phyloP scores from a whole-genome alignment of 192 early-diverging fungal species.

The Anaeromyces robustus region DNA sequence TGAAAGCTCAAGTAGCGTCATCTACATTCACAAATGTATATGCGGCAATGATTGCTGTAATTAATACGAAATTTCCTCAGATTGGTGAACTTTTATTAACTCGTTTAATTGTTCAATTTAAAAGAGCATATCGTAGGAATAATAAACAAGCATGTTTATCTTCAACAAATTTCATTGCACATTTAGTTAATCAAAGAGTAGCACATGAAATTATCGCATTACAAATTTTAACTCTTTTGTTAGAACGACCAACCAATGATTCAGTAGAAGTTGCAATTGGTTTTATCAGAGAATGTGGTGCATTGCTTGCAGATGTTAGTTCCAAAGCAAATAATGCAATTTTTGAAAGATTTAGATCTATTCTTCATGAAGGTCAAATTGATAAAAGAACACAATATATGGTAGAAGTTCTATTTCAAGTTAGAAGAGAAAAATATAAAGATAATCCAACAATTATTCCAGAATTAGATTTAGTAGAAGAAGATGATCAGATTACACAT shows the following conservation, averaged over 20 bases:
- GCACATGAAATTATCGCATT: constrained; percentile 78
- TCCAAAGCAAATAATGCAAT: constrained; percentile 63
- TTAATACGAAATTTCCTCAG: constrained; percentile 87
- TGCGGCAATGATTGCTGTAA: constrained; percentile 67
- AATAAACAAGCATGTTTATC: constrained; percentile 83
- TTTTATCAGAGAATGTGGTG: constrained; percentile 78
- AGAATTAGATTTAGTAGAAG: constrained; percentile 81
- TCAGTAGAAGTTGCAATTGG: constrained; percentile 92
- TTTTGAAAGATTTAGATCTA: constrained; percentile 81
- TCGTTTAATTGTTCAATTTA: constrained; percentile 74
- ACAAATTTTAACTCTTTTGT: constrained; percentile 63
- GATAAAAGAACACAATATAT: constrained; percentile 93
- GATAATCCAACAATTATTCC: constrained; percentile 54
- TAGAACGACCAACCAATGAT: constrained; percentile 80
- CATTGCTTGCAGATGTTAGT: constrained; percentile 61
- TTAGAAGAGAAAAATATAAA: constrained; percentile 84
- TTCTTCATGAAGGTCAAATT: constrained; percentile 83
- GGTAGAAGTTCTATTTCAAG: constrained; percentile 93
- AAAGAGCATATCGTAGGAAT: constrained; percentile 76
- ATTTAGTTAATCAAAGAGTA: constrained; percentile 81
- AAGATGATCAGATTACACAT: constrained; percentile 92
- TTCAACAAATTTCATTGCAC: constrained; percentile 71
- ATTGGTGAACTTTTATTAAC: constrained; percentile 76
- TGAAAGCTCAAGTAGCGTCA: constrained; percentile 79
- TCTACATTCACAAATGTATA: constrained; percentile 83